These are phyloP conservation scores for Cercospora canescens DNA, from an alignment of 2,329 filamentous ascomycete species.

Conservation along the genomic window DNA sequence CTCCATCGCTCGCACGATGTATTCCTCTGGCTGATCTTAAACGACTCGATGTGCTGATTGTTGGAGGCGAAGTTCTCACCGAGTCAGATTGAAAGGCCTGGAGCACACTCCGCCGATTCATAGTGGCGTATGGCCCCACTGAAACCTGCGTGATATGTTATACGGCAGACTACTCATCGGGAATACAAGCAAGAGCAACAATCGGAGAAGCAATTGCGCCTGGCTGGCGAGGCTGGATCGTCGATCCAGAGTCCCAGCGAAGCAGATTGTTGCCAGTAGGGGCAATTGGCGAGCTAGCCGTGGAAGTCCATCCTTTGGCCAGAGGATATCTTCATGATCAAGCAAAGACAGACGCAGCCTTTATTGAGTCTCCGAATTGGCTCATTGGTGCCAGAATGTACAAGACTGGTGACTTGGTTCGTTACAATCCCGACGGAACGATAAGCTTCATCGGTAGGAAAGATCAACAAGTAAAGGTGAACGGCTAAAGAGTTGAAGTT, in stretches of 20 bases:
- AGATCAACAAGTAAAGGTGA: not conserved
- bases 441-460: not conserved
- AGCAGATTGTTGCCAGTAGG: not conserved
- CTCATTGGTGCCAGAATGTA: not conserved
- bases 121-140: constrained; percentile 16
- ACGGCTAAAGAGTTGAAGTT: not conserved
- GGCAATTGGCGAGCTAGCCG: constrained; percentile 11
- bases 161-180: not conserved
- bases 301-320: constrained; percentile 11
- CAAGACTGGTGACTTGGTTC: not conserved
- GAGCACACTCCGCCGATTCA: not conserved
- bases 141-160: constrained; percentile 14
- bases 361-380: not conserved
- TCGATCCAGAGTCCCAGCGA: not conserved
- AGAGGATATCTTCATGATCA: constrained; percentile 6
- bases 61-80: constrained; percentile 6
- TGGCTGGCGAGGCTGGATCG: constrained; percentile 2
- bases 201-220: constrained; percentile 8
- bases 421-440: not conserved
- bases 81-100: not conserved
- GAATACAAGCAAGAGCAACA: not conserved
- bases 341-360: not conserved
- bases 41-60: constrained; percentile 1
- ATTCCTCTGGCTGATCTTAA: not conserved
- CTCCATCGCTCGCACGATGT: constrained; percentile 1